Percentiles rank a stretch among this genome's conserved stretches.
phyloP scores from a whole-genome alignment of 768 basidiomycete genomes.

The Trametes sanguinea region DNA sequence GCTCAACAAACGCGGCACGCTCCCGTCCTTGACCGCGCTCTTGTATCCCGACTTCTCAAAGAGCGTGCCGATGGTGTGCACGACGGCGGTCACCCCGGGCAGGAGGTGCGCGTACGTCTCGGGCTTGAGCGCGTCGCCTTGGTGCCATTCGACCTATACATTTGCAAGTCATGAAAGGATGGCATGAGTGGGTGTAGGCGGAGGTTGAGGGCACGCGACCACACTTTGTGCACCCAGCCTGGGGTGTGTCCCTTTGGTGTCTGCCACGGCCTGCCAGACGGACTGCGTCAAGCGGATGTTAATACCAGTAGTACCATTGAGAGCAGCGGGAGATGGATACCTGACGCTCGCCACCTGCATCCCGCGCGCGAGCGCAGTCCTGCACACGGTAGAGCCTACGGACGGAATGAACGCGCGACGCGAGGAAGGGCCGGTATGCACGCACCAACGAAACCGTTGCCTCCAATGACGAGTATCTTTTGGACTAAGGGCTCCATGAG shows the following conservation, averaged over 20 bases:
- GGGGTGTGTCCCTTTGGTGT: conserved; percentile 92
- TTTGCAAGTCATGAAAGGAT: background rate
- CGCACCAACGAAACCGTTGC: conserved; percentile 94
- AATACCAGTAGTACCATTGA: background rate
- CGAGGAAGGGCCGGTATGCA: background rate
- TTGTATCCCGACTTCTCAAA: conserved; percentile 86
- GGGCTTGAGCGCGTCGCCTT: conserved; percentile 80
- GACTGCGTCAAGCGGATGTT: conserved; percentile 46
- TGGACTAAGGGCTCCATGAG: conserved; percentile 37
- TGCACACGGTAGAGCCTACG: conserved; percentile 91
- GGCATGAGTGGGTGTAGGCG: background rate
- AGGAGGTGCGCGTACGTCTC: conserved; percentile 71
- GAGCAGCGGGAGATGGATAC: conserved; percentile 39
- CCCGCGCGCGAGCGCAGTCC: conserved; percentile 80
- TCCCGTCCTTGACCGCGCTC: conserved; percentile 58
- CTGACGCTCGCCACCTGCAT: conserved; percentile 90
- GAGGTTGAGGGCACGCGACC: conserved; percentile 23
- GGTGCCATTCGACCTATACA: conserved; percentile 84
- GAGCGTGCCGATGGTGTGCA: conserved; percentile 92
- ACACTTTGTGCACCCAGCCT: conserved; percentile 79
- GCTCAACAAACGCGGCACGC: conserved; percentile 52
- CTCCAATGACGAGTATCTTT: conserved; percentile 92
- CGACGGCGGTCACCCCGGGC: conserved; percentile 69
- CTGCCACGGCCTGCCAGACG: conserved; percentile 81
- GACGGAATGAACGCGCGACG: no score